phyloP scores from a whole-genome alignment of 805 yeast species.

The Nakazawaea ernobii region DNA sequence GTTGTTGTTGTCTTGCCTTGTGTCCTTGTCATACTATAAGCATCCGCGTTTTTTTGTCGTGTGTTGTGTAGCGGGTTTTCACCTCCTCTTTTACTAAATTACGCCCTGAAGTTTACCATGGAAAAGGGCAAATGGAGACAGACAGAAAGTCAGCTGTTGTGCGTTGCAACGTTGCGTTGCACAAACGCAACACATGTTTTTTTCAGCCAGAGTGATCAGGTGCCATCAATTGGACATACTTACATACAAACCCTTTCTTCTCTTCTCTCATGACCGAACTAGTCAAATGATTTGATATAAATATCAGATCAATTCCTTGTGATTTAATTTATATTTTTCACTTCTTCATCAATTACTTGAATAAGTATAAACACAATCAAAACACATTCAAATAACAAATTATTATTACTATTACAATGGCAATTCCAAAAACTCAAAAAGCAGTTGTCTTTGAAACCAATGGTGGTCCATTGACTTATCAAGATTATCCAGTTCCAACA shows the following conservation, averaged over 20 bases:
- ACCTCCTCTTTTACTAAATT: no score
- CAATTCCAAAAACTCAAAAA: conserved; percentile 44
- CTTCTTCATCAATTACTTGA: not conserved
- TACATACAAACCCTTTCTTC: not conserved
- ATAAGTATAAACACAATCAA: not conserved
- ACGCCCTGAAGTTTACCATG: no score
- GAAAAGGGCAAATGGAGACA: not conserved
- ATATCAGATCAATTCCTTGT: no score
- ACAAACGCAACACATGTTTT: not conserved
- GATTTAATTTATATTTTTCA: no score
- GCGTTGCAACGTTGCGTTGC: not conserved
- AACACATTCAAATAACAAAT: not conserved
- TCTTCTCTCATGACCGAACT: not conserved
- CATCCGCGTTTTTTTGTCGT: no score
- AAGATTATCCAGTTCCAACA: conserved; percentile 49
- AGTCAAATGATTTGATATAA: no score
- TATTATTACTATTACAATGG: not conserved
- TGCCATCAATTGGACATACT: no score
- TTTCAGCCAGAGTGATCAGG: not conserved
- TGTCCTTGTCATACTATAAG: no score
- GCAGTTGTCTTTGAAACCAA: conserved; percentile 46
- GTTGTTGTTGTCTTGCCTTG: no score
- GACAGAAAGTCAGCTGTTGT: not conserved
- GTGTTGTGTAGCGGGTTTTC: no score
- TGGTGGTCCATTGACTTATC: conserved; percentile 43